phyloP scores from a whole-genome alignment of 768 basidiomycete species.

The Crassisporium funariophilum region DNA sequence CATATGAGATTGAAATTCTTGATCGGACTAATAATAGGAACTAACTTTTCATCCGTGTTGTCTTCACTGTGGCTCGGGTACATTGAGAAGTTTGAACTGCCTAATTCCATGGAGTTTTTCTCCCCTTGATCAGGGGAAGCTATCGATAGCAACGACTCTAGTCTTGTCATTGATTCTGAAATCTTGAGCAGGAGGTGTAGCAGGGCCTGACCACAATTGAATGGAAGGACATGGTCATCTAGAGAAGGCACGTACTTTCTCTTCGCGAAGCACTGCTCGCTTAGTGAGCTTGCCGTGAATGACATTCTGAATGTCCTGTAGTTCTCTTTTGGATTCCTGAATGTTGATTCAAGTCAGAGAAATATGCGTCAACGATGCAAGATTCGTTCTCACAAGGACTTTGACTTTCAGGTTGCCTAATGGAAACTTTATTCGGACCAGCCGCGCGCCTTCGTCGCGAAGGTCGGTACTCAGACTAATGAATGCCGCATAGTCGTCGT shows the following conservation, averaged over 20 bases:
- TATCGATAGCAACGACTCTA: conserved; percentile 85
- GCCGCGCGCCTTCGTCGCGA: conserved; percentile 76
- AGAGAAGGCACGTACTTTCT: conserved; percentile 59
- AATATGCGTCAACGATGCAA: not conserved
- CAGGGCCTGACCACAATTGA: conserved; percentile 54
- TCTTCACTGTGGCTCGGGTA: conserved; percentile 37
- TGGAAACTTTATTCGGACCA: conserved; percentile 70
- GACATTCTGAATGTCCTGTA: conserved; percentile 68
- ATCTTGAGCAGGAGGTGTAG: conserved; percentile 89
- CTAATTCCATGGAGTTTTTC: conserved; percentile 35
- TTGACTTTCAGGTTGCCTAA: conserved; percentile 62
- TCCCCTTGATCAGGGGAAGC: conserved; percentile 50
- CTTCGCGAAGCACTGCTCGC: conserved; percentile 77
- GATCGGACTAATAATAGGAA: conserved; percentile 4
- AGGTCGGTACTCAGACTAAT: conserved; percentile 94
- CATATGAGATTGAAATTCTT: conserved; percentile 14
- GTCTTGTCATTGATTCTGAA: conserved; percentile 85
- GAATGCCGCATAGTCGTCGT: conserved; percentile 98
- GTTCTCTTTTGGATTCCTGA: conserved; percentile 62
- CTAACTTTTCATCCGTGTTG: conserved; percentile 45
- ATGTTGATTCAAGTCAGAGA: not conserved
- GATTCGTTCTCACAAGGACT: conserved; percentile 59
- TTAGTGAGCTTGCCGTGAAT: conserved; percentile 79
- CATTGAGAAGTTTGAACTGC: conserved; percentile 32
- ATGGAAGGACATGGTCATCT: not conserved